phyloP scores from a whole-genome alignment of 106 monocot genomes.

The Dioscorea alata region DNA sequence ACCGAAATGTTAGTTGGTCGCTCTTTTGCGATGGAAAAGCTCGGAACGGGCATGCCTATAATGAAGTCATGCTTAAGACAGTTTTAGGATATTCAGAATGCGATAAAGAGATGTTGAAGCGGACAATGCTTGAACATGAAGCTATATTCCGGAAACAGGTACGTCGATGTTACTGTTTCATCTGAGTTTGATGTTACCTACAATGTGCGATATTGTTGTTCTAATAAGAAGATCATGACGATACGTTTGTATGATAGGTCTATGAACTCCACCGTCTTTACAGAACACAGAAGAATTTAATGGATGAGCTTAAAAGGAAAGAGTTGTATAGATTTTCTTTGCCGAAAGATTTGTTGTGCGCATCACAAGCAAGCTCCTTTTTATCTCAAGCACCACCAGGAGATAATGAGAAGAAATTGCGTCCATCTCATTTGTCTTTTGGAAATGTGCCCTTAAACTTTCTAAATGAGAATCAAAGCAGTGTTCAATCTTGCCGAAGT shows the following conservation, averaged over 20 bases:
- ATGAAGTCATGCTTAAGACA: conserved; percentile 7
- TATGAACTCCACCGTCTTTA: conserved; percentile 70
- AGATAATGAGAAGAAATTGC: conserved; percentile 12
- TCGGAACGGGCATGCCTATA: conserved; percentile 16
- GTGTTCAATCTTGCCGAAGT: neutral
- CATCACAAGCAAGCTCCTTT: conserved; percentile 14
- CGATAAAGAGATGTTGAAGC: conserved; percentile 73
- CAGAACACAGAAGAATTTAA: conserved; percentile 52
- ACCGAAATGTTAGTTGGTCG: conserved; percentile 33
- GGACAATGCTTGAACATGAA: conserved; percentile 87
- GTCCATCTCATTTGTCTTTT: conserved; percentile 4
- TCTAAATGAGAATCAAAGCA: neutral
- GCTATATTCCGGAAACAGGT: conserved; percentile 87
- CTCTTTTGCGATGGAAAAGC: conserved; percentile 22
- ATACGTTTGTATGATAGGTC: conserved; percentile 24
- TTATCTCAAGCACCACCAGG: conserved; percentile 11
- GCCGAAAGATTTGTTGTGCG: neutral
- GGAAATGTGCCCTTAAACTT: conserved; percentile 5
- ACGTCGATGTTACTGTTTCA: neutral
- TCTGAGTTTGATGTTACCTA: too few species aligned
- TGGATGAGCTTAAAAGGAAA: conserved; percentile 36
- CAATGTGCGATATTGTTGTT: too few species aligned
- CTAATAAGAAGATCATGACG: too few species aligned
- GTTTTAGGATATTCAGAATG: conserved; percentile 29
- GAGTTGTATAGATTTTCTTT: conserved; percentile 13